Conservation (phyloP, 2,329 filamentous ascomycete species). For the Colletotrichum sp. region DNA sequence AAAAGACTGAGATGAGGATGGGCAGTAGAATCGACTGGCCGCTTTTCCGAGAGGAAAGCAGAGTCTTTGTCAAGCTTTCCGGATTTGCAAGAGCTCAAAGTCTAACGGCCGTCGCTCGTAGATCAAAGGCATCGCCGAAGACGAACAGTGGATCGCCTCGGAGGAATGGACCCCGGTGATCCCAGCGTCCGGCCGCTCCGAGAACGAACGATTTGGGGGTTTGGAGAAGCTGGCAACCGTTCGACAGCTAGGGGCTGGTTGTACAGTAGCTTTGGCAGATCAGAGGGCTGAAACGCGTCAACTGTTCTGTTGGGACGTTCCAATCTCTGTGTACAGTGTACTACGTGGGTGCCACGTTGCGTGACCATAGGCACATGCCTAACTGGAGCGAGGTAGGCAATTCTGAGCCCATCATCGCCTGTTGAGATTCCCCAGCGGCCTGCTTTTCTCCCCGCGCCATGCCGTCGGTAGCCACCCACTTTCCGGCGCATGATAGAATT, state of each 20-base stretch:
- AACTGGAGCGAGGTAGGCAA: not conserved
- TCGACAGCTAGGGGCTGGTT: not conserved
- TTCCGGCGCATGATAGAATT: not conserved
- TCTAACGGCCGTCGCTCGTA: not conserved
- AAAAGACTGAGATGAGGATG: not conserved
- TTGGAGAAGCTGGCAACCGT: not conserved
- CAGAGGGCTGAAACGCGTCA: not conserved
- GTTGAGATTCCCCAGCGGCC: not conserved
- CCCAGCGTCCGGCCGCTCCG: not conserved
- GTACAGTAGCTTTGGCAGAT: not conserved
- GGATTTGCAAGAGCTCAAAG: not conserved
- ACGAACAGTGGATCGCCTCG: not conserved
- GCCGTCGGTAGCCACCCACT: not conserved
- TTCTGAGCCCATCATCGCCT: not conserved
- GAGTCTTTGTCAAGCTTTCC: not conserved
- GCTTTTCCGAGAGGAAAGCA: not conserved
- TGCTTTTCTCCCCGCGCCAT: not conserved
- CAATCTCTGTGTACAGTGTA: not conserved
- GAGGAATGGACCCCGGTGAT: not conserved
- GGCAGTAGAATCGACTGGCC: not conserved
- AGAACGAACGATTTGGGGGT: not conserved
- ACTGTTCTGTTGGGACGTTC: not conserved
- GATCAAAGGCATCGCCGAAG: not conserved
- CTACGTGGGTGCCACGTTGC: not conserved
- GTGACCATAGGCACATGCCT: not conserved